These are phyloP conservation scores for Flueggea neowawraea DNA, from an alignment of 441 rosid species.

Conservation along the genomic window DNA sequence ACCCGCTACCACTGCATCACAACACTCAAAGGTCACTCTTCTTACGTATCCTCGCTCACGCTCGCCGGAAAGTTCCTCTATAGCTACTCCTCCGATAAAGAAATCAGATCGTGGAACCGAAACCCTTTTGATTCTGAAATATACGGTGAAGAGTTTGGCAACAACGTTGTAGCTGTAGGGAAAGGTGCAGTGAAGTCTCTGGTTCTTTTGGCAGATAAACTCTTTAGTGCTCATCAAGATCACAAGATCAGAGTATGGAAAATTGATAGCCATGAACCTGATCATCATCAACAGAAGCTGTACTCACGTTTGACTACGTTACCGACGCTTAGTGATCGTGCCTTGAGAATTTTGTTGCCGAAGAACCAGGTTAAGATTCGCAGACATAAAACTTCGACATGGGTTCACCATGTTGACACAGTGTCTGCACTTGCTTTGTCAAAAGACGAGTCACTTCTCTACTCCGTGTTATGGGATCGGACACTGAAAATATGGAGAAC, in stretches of 20 bases:
- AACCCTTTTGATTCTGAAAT: conserved; percentile 28
- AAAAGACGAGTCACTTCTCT: conserved; percentile 58
- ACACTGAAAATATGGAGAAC: conserved; percentile 89
- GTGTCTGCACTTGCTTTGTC: conserved; percentile 82
- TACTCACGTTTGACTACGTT: conserved; percentile 69
- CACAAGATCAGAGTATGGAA: conserved; percentile 95
- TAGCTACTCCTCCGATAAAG: conserved; percentile 60
- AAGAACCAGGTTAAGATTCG: conserved; percentile 67
- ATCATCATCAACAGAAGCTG: conserved; percentile 31
- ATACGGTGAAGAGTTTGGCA: conserved; percentile 24
- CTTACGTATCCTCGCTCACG: conserved; percentile 62
- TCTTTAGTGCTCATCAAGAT: conserved; percentile 94
- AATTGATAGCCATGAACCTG: conserved; percentile 38
- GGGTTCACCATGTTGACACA: conserved; percentile 86
- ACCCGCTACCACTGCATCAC: conserved; percentile 44
- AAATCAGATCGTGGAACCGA: conserved; percentile 64
- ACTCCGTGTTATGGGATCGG: conserved; percentile 93
- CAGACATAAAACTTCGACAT: conserved; percentile 69
- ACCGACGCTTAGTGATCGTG: conserved; percentile 83
- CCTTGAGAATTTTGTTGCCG: conserved; percentile 48
- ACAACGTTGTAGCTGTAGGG: conserved; percentile 39
- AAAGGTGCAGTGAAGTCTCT: conserved; percentile 82
- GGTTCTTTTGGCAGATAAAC: conserved; percentile 56
- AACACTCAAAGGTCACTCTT: conserved; percentile 59
- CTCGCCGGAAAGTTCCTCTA: conserved; percentile 62